Conservation (phyloP, 2,329 filamentous ascomycete genomes). For the Huntiella decipiens region DNA sequence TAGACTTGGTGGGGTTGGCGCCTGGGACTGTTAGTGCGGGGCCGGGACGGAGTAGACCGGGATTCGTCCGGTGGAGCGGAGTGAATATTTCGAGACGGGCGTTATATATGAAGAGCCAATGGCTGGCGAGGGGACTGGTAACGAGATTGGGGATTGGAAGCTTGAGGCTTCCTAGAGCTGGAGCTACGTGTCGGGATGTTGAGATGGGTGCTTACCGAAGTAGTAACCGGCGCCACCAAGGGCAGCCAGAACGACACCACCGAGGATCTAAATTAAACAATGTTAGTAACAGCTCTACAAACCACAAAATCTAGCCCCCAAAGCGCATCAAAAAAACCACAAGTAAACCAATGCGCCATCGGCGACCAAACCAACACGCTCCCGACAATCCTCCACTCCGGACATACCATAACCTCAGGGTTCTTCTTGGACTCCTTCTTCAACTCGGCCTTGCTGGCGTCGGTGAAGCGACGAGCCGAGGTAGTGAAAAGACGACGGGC, state of each 20-base stretch:
- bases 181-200: too few species aligned
- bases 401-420: constrained; percentile 22
- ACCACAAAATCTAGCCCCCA: background rate
- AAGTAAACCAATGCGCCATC: too few species aligned
- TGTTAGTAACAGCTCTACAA: background rate
- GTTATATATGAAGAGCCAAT: too few species aligned
- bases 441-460: constrained; percentile 27
- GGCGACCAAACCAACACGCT: too few species aligned
- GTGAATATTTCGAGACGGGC: too few species aligned
- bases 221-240: constrained; percentile 81
- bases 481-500: constrained; percentile 38
- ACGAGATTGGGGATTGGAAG: background rate
- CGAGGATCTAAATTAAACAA: constrained; percentile 47
- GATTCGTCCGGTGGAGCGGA: background rate
- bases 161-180: too few species aligned
- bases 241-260: constrained; percentile 75
- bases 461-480: constrained; percentile 30
- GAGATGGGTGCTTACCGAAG: constrained; percentile 39
- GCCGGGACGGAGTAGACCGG: background rate
- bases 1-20: constrained; percentile 66
- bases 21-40: constrained; percentile 25
- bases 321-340: too few species aligned
- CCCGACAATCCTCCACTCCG: too few species aligned
- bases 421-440: constrained; percentile 39
- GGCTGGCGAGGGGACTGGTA: background rate